Evolutionary conservation across 2,329 filamentous ascomycete genomes (phyloP), one percentile per base, ranked within the genome.

Genomic region (Ophiobolus disseminans): DNA sequence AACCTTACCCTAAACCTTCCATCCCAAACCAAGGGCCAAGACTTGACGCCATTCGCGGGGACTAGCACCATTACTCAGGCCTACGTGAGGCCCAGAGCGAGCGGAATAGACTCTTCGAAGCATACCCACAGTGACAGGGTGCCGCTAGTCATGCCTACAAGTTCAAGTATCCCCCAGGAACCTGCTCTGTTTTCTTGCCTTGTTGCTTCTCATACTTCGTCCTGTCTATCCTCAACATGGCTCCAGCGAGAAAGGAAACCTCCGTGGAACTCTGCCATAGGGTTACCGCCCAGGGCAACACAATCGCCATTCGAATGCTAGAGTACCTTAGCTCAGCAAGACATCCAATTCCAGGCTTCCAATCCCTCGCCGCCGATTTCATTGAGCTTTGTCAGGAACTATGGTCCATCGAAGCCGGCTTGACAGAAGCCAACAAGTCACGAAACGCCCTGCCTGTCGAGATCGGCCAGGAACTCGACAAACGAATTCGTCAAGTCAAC

Each of bases 401-500:
- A 32, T 87, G 85, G 77, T 82, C 83, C n/a, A 85, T 89, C 53
- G 85, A 88, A 69, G 81, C 83, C 17, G 86, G 86, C 4, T 77
- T 89, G 21, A 60, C 39, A 23, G 68, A 70, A 43, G 70, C 76
- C 22, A 76, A 78, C 31, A 78, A 76, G 16, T 48, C 57, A 48
- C 73, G 75, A 13, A 81, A 82, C 55, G 73, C 77, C 13, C 78
- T 88, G 14, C 84, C 86, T 0, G 60, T 72, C 4, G 85, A 88
- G 45, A 82, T 88, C 69, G 76, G 82, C 22, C 73, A 78, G n/a
- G 86, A 88, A 68, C 76, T 89, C 37, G 82, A 84, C 60, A 81
- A 81, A 68, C 86, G 86, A 58, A 85, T 89, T 62, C 79, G 81
- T 26, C 78, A 82, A 19, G 82, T 84, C 9, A 79, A 83, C 57